These are phyloP conservation scores for Talaromyces nanjingensis DNA, from an alignment of 495 filamentous ascomycete genomes.

Conservation along the genomic window DNA sequence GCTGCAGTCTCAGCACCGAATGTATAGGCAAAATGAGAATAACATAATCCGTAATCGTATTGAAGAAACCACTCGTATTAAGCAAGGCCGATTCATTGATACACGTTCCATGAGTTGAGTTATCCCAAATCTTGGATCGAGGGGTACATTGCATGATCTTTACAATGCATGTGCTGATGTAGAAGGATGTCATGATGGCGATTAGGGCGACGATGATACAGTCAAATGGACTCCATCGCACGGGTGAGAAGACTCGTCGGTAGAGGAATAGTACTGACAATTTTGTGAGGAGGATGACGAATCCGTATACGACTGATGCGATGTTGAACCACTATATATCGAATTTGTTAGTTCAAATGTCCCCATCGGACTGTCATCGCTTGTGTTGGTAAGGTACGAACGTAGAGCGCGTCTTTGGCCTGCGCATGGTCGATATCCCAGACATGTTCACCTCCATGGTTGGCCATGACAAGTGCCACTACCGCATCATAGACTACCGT, in stretches of 20 bases:
- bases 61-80: conserved; percentile 23
- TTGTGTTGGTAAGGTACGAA: conserved; percentile 3
- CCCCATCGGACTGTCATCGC: not conserved
- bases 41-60: conserved; percentile 22
- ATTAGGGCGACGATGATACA: conserved; percentile 19
- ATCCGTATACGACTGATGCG: conserved; percentile 19
- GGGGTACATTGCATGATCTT: conserved; percentile 23
- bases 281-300: conserved; percentile 22
- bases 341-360: not conserved
- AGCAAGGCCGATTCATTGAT: conserved; percentile 16
- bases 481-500: conserved; percentile 10
- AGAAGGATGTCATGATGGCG: conserved; percentile 16
- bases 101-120: conserved; percentile 14
- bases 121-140: conserved; percentile 17
- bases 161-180: conserved; percentile 15
- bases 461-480: conserved; percentile 13
- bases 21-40: conserved; percentile 24
- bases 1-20: conserved; percentile 16
- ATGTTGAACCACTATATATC: conserved; percentile 25
- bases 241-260: conserved; percentile 26
- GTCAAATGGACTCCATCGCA: conserved; percentile 19
- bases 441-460: conserved; percentile 24
- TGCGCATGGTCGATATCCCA: conserved; percentile 25
- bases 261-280: conserved; percentile 25
- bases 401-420: conserved; percentile 16